phyloP scores from a whole-genome alignment of 768 basidiomycete species.

The Naematelia aurantialba region DNA sequence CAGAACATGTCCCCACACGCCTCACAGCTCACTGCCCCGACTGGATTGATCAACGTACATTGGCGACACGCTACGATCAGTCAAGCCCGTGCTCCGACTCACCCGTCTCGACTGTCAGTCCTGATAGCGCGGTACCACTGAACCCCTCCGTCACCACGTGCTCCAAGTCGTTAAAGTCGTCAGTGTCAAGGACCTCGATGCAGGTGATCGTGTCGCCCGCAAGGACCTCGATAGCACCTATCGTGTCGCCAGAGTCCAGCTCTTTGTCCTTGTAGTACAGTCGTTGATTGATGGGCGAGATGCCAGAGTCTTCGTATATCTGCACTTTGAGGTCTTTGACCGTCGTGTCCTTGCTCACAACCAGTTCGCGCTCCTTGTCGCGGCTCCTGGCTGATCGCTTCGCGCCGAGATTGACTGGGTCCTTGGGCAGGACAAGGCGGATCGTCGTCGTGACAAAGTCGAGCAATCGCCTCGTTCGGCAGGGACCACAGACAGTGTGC shows the following conservation, averaged over 20 bases:
- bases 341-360: slow-evolving; percentile 14
- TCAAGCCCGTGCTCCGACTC: not conserved
- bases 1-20: slow-evolving; percentile 5
- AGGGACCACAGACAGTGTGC: not conserved
- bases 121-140: slow-evolving; percentile 18
- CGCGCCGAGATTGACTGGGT: slow-evolving; percentile 1
- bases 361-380: slow-evolving; percentile 7
- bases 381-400: slow-evolving; percentile 5
- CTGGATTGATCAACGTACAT: slow-evolving; percentile 10
- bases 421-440: slow-evolving; percentile 4
- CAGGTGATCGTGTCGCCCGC: slow-evolving; percentile 15
- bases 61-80: slow-evolving; percentile 4
- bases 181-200: slow-evolving; percentile 18
- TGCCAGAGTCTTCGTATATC: slow-evolving; percentile 11
- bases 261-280: slow-evolving; percentile 16
- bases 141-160: slow-evolving; percentile 11
- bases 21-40: slow-evolving; percentile 5
- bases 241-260: slow-evolving; percentile 21
- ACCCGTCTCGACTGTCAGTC: slow-evolving; percentile 1
- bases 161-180: not conserved
- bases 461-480: not conserved
- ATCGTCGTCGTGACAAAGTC: not conserved
- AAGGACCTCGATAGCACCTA: slow-evolving; percentile 21
- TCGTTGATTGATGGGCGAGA: slow-evolving; percentile 34
- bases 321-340: slow-evolving; percentile 28